Base-by-base conservation (phyloP, 1,284 basidiomycete species). In the Cystobasidiaceae sp. region DNA sequence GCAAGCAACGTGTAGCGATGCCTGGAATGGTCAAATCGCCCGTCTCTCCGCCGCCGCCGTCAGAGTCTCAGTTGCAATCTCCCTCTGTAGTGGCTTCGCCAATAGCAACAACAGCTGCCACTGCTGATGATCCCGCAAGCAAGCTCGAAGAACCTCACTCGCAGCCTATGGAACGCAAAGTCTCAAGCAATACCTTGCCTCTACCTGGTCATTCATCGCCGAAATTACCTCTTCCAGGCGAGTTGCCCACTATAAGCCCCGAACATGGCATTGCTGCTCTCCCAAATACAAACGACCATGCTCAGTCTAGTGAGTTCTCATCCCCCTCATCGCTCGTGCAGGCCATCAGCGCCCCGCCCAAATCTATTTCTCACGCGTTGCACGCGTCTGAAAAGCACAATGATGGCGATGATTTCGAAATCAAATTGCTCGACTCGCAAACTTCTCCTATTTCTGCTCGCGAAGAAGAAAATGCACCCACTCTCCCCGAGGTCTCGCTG, bases 141-240 rank as follows among this genome's bases (percentile, higher is more conserved):
- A n/a, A 9, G n/a, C 11, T 9, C n/a, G 11, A 9, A 39, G 37
- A 39, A 39, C 11, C 11, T 8, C 25, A 28, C 28, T 56, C 54
- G 27, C 11, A 19, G 1, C 1, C 39, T 8, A 56, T 56, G 54
- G 39, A 56, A 21, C 41, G 32, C 23, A 41, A 30, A 19, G 30
- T 37, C 17, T 50, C 52, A 15, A 34, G 39, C 9, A 25, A 41
- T 3, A 6, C 61, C 5, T 19, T 64, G 23, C 61, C 61, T n/a
- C 41, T 64, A 34, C 61, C 61, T 55, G 61, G 61, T 27, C 41
- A 44, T 28, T 30, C 39, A 34, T 64, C 61, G 11, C 61, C 61
- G 5, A 64, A 64, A 56, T 43, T 64, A 13, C 61, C 61, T 33
- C 27, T 55, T 21, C 61, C 61, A 34, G 61, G 61, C 3, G 19